These are phyloP conservation scores for Gloeopeniophorella convolvens DNA, from an alignment of 768 basidiomycete genomes.

Conservation along the genomic window DNA sequence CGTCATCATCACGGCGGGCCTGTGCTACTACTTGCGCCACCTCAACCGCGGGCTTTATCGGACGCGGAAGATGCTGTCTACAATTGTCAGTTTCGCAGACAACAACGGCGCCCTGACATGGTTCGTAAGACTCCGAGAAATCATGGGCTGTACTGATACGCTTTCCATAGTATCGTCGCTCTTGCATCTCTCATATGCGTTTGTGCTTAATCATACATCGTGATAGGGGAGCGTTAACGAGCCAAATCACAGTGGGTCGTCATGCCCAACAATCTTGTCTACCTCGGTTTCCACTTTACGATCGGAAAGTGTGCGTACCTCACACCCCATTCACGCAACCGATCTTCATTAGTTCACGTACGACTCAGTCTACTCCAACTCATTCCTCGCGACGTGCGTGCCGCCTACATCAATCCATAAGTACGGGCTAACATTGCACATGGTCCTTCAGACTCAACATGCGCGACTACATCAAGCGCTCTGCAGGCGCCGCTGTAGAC, in stretches of 20 bases:
- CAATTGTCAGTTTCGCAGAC: conserved; percentile 10
- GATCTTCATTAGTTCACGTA: too few relatives aligned
- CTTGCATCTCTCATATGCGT: conserved; percentile 9
- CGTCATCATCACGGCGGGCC: conserved; percentile 2
- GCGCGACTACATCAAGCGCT: conserved; percentile 14
- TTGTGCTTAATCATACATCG: not conserved
- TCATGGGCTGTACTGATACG: not conserved
- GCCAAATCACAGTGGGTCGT: conserved; percentile 4
- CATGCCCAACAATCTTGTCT: conserved; percentile 6
- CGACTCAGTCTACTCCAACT: conserved; percentile 17
- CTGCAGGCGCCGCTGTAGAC: not conserved
- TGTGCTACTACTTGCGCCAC: conserved; percentile 15
- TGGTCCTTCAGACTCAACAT: conserved; percentile 12
- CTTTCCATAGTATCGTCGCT: conserved; percentile 3
- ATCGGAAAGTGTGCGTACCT: conserved; percentile 13
- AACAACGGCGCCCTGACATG: conserved; percentile 16
- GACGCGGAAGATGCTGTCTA: conserved; percentile 11
- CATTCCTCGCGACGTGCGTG: conserved; percentile 12
- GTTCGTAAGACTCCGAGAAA: not conserved
- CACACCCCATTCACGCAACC: not conserved
- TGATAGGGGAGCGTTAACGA: not conserved
- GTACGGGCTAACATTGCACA: not conserved
- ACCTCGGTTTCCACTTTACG: conserved; percentile 12
- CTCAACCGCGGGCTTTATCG: conserved; percentile 6
- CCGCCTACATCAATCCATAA: not conserved